A percentile compares a stretch with the other conserved stretches of the same genome.
Conservation (phyloP, 2,329 filamentous ascomycete genomes). For the Ophiostoma piceae region DNA sequence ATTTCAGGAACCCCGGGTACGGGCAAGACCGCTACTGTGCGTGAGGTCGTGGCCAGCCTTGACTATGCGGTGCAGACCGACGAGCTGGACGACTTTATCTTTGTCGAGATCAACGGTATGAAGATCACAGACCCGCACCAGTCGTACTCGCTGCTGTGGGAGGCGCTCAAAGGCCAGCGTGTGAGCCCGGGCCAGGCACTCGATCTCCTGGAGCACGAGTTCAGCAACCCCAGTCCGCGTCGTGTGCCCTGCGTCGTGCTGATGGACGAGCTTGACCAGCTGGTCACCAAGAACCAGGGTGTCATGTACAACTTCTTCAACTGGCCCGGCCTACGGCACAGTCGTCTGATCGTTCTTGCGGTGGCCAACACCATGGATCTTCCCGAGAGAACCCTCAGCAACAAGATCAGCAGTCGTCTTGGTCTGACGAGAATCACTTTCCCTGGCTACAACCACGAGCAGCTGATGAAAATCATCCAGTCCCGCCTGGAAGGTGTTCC, state of each 20-base stretch:
- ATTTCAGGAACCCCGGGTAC: conserved; percentile 98
- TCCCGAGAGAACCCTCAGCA: conserved; percentile 89
- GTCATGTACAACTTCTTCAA: conserved; percentile 99
- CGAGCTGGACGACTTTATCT: conserved; percentile 96
- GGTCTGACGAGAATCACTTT: conserved; percentile 91
- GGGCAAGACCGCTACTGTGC: conserved; percentile 94
- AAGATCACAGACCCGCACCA: conserved; percentile 98
- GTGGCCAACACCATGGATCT: conserved; percentile 99
- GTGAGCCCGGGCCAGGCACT: conserved; percentile 89
- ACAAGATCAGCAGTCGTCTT: conserved; percentile 92
- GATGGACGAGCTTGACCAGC: conserved; percentile 97
- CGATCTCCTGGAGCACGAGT: conserved; percentile 85
- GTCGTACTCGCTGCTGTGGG: conserved; percentile 91
- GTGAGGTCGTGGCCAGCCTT: conserved; percentile 84
- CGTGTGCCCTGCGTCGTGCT: conserved; percentile 92
- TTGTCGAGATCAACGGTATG: conserved; percentile 99
- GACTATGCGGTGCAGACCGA: conserved; percentile 84
- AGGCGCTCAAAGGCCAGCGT: conserved; percentile 86
- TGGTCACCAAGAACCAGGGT: conserved; percentile 97
- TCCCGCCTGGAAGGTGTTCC: conserved; percentile 86
- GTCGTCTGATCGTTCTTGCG: conserved; percentile 87
- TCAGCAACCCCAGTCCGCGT: conserved; percentile 82
- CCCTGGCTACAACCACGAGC: conserved; percentile 92
- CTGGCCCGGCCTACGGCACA: conserved; percentile 89
- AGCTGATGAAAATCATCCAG: conserved; percentile 94